Evolutionary conservation across 2,329 filamentous ascomycete genomes (phyloP), one percentile per base, ranked within the genome.

Genomic region (Fusarium sp.): DNA sequence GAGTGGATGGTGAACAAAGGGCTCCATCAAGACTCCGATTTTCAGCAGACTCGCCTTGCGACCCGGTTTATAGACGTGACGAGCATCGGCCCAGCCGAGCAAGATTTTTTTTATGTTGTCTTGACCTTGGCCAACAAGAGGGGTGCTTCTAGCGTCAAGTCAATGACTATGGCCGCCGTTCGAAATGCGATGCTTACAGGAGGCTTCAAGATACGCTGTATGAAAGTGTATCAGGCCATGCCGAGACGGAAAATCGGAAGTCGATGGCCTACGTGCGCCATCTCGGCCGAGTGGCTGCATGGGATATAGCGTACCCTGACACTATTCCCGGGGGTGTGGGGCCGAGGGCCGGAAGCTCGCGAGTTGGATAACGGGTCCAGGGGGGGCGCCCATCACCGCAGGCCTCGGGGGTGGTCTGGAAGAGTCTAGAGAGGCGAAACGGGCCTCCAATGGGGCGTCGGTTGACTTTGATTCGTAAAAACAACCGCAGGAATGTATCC

Each of bases 251-350:
- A 23, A 51, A 52, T 43, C 27, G 44, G 27, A 50, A 34, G n/a
- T 18, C 28, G 44, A 28, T 44, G 62, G 50, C 30, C 31, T 52
- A 40, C 13, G n/a, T 48, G 40, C 28, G 37, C 48, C 16, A 30
- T 71, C 53, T 68, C 65, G 65, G 65, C 65, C 65, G 65, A 63
- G 58, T 46, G 18, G 16, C 28, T 60, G 12, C 12, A 61, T 28
- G 50, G 64, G 47, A 41, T 51, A 54, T 52, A 50, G 34, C 27
- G 51, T 18, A 12, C 11, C n/a, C 18, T 44, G 18, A 18, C 15
- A 30, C 40, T 62, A 54, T 68, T 48, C 39, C 41, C 67, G 60
- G 50, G 15, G 6, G 18, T 15, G 31, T 71, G 67, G 67, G 62
- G 58, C 67, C 66, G 37, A 34, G 18, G 58, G 15, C 58, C 43